phyloP scores from a whole-genome alignment of 1,284 basidiomycete species.

The Ustilago nuda region DNA sequence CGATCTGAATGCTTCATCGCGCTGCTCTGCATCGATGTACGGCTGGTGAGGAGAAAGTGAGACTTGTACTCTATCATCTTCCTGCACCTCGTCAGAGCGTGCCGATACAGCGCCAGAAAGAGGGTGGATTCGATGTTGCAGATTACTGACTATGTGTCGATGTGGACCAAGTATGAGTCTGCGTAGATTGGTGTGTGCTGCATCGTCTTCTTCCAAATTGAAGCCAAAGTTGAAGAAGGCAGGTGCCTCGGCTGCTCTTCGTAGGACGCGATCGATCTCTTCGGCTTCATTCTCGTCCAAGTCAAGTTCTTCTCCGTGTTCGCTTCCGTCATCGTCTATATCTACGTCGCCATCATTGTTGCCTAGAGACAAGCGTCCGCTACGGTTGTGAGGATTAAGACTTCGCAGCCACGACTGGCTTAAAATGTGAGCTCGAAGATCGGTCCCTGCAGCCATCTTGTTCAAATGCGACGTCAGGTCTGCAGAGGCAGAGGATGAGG shows the following conservation, averaged over 20 bases:
- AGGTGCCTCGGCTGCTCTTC: constrained; percentile 19
- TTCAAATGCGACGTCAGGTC: background rate
- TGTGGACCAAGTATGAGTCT: constrained; percentile 13
- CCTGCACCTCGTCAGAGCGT: constrained; percentile 2
- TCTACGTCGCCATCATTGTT: background rate
- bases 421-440: constrained; percentile 25
- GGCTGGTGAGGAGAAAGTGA: constrained; percentile 17
- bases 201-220: constrained; percentile 32
- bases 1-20: constrained; percentile 20
- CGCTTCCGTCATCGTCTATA: constrained; percentile 8
- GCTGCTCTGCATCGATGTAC: constrained; percentile 24
- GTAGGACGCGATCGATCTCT: constrained; percentile 25
- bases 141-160: constrained; percentile 4
- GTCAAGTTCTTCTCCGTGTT: background rate
- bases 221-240: constrained; percentile 38
- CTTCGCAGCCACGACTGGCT: constrained; percentile 40
- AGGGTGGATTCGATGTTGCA: constrained; percentile 7
- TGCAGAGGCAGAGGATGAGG: background rate
- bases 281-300: constrained; percentile 26
- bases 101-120: constrained; percentile 10
- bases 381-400: constrained; percentile 7
- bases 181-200: constrained; percentile 4
- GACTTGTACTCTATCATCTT: constrained; percentile 18
- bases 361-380: background rate
- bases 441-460: background rate